A percentile compares a stretch with the other conserved stretches of the same genome.
phyloP scores from a whole-genome alignment of 1,284 basidiomycete genomes.

The Tilletiopsis washingtonensis region DNA sequence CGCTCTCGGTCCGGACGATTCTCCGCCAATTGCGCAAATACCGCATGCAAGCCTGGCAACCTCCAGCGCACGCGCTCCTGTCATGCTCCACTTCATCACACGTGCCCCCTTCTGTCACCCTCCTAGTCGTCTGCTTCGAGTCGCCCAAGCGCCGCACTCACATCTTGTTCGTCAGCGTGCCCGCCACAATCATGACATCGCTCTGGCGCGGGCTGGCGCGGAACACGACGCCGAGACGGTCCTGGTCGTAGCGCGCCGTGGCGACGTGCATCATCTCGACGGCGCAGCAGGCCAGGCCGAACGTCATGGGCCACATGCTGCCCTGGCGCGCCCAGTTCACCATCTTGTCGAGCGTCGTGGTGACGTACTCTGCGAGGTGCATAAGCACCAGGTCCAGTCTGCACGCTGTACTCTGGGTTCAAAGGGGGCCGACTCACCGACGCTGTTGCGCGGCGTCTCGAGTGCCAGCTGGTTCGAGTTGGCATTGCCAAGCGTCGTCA shows the following conservation, averaged over 20 bases:
- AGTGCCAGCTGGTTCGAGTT: slow-evolving; percentile 54
- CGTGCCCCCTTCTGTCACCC: too few relatives aligned
- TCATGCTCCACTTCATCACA: too few relatives aligned
- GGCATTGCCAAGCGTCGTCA: background rate
- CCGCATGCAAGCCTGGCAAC: too few relatives aligned
- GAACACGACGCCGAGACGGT: slow-evolving; percentile 94
- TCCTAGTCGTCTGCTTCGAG: too few relatives aligned
- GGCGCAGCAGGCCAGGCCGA: slow-evolving; percentile 94
- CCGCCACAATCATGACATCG: slow-evolving; percentile 99
- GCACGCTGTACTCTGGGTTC: background rate
- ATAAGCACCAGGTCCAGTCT: slow-evolving; percentile 3
- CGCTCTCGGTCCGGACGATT: too few relatives aligned
- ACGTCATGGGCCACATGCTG: slow-evolving; percentile 99
- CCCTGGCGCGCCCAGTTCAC: slow-evolving; percentile 96
- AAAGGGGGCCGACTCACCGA: slow-evolving; percentile 58
- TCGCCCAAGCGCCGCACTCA: background rate
- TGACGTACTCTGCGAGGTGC: slow-evolving; percentile 77
- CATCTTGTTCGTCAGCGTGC: slow-evolving; percentile 99
- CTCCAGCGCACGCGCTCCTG: too few relatives aligned
- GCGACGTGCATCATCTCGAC: slow-evolving; percentile 91
- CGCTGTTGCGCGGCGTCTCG: slow-evolving; percentile 79
- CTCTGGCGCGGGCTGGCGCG: slow-evolving; percentile 95
- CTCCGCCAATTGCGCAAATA: too few relatives aligned
- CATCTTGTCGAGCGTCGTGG: slow-evolving; percentile 91
- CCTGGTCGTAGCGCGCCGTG: slow-evolving; percentile 96